Evolutionary conservation across 371 early-diverging fungal species (phyloP).

Genomic region (Phascolomyces articulosus): DNA sequence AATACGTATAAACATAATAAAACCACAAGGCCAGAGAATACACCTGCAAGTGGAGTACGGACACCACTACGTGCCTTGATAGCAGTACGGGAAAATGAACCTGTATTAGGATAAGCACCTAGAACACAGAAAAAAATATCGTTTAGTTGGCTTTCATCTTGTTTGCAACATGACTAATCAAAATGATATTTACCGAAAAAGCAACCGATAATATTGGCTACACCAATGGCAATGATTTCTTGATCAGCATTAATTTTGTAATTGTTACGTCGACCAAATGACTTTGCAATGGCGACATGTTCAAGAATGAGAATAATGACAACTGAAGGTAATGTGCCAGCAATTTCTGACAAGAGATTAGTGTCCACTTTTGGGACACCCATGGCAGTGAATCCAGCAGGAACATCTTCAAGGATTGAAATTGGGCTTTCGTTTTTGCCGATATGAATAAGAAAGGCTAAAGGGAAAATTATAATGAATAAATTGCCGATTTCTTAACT

Average conservation of each 20-base stretch:
- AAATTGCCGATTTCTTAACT: too few relatives aligned
- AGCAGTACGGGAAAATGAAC: slow-evolving; percentile 58
- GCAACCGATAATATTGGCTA: slow-evolving; percentile 77
- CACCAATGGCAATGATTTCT: slow-evolving; percentile 86
- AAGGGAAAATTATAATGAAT: slow-evolving; percentile 28
- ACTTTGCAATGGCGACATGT: slow-evolving; percentile 82
- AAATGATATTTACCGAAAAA: slow-evolving; percentile 65
- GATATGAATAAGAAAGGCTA: slow-evolving; percentile 26
- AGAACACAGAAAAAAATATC: not conserved
- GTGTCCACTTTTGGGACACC: slow-evolving; percentile 48
- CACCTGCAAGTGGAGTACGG: slow-evolving; percentile 81
- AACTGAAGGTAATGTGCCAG: slow-evolving; percentile 61
- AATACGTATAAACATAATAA: slow-evolving; percentile 78
- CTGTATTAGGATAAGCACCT: slow-evolving; percentile 47
- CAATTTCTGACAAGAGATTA: slow-evolving; percentile 43
- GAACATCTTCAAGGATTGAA: slow-evolving; percentile 70
- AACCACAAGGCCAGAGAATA: slow-evolving; percentile 77
- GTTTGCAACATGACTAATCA: not conserved
- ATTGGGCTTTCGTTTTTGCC: slow-evolving; percentile 39
- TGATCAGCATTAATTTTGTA: slow-evolving; percentile 71
- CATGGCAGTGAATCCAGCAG: slow-evolving; percentile 68
- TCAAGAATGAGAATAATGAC: slow-evolving; percentile 79
- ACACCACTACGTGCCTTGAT: slow-evolving; percentile 82
- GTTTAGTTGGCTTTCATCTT: not conserved
- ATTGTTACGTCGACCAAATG: slow-evolving; percentile 77